Percentiles rank a stretch among this genome's conserved stretches.
Conservation (phyloP, 2,329 filamentous ascomycete genomes). For the Fusarium staphyleae region DNA sequence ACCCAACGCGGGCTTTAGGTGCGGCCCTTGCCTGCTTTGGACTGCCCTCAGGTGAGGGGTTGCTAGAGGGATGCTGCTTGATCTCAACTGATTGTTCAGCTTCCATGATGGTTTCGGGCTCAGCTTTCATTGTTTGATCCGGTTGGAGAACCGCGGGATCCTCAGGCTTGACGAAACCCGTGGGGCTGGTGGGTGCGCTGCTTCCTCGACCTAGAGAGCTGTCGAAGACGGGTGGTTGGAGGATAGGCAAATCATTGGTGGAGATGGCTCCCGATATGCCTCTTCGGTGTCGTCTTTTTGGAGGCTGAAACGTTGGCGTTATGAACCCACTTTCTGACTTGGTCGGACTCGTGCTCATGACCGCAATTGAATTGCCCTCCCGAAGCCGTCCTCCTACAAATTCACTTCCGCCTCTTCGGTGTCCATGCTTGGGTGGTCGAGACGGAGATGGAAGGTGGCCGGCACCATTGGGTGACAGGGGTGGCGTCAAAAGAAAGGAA, state of each 20-base stretch:
- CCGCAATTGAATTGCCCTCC: slow-evolving; percentile 63
- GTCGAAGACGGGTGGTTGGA: slow-evolving; percentile 62
- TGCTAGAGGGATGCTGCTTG: slow-evolving; percentile 3
- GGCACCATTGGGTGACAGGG: slow-evolving; percentile 61
- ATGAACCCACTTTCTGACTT: slow-evolving; percentile 66
- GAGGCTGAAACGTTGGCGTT: slow-evolving; percentile 62
- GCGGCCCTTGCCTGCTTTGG: slow-evolving; percentile 43
- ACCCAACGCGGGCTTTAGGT: slow-evolving; percentile 74
- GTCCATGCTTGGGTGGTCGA: slow-evolving; percentile 70
- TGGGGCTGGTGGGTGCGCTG: slow-evolving; percentile 71
- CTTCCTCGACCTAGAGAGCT: slow-evolving; percentile 60
- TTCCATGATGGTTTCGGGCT: slow-evolving; percentile 6
- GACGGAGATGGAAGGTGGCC: slow-evolving; percentile 62
- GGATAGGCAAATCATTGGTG: slow-evolving; percentile 79
- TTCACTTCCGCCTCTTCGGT: slow-evolving; percentile 83
- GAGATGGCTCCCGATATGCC: slow-evolving; percentile 78
- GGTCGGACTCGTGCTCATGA: slow-evolving; percentile 74
- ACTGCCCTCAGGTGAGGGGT: slow-evolving; percentile 15
- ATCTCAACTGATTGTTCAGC: slow-evolving; percentile 3
- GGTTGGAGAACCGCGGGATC: slow-evolving; percentile 35
- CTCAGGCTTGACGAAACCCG: slow-evolving; percentile 49
- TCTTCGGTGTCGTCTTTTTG: slow-evolving; percentile 74
- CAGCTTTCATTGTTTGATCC: slow-evolving; percentile 4
- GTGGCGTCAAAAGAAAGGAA: slow-evolving; percentile 58
- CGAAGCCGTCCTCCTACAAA: slow-evolving; percentile 79